Evolutionary conservation across 805 yeast genomes (phyloP).

Genomic region (Hanseniaspora mollemarum): DNA sequence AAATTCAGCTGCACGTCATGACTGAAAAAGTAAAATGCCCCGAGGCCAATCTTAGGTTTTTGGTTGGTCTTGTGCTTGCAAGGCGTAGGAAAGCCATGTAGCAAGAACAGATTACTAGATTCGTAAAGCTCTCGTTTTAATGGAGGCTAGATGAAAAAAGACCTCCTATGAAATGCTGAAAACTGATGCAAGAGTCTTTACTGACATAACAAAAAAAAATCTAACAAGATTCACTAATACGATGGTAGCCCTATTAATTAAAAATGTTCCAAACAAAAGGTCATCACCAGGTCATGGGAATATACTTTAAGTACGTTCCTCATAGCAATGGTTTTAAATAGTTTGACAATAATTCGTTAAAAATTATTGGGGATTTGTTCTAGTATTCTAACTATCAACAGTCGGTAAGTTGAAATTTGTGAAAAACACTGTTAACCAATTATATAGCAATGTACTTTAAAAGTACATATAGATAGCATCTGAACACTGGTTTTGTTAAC

Average conservation of each 20-base stretch:
- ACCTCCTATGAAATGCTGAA: too few relatives aligned
- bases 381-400: not conserved
- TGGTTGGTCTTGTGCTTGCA: too few relatives aligned
- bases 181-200: not conserved
- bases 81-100: too few relatives aligned
- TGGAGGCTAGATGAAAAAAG: too few relatives aligned
- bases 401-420: not conserved
- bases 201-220: not conserved
- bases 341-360: slow-evolving; percentile 10
- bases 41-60: too few relatives aligned
- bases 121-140: too few relatives aligned
- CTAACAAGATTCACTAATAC: not conserved
- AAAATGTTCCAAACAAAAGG: slow-evolving; percentile 71
- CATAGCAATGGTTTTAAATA: slow-evolving; percentile 90
- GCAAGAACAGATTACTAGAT: too few relatives aligned
- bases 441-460: not conserved
- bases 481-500: not conserved
- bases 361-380: not conserved
- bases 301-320: slow-evolving; percentile 15
- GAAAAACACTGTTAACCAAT: not conserved
- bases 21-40: too few relatives aligned
- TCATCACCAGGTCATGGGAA: slow-evolving; percentile 94
- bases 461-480: not conserved
- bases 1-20: too few relatives aligned
- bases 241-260: not conserved